Base-by-base conservation (phyloP, 139 green algal species). In the Bryopsis sp. region DNA sequence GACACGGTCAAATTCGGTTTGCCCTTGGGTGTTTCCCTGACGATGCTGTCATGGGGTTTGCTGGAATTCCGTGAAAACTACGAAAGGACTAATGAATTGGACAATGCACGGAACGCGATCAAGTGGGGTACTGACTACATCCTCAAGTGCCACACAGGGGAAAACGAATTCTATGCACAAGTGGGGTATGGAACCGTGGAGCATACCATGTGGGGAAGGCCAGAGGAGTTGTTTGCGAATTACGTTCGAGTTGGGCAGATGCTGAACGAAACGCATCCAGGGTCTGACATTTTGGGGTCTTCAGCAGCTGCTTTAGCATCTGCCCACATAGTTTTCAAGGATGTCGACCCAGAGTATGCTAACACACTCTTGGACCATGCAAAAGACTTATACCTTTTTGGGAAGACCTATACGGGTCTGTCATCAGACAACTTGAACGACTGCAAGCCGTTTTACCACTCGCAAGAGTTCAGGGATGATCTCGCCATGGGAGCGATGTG, bases 1-100 rank as follows among this genome's bases (percentile, higher is more conserved):
- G 82, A 84, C 64, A 80, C 78, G 48, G 69, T 87, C 33, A 86
- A 84, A 70, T 84, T 81, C 71, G 76, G 70, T 33, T 71, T 86
- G 68, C 76, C 79, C 34, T 72, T 79, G 58, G 80, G 78, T 35
- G 80, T 72, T 54, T 73, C 79, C 2, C 24, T 78, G 39, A 75
- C 70, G 5, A 24, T 86, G 47, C 62, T 85, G 38, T 64, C 75
- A 2, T 86, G 78, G 80, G 43, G 34, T 8, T 29, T 77, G 0
- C 4, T 83, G 1, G 73, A 82, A 36, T 80, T 72, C 37, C 31
- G 33, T 1, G 3, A 43, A 38, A 64, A 62, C 38, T 79, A 74
- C 48, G 57, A 59, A 32, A n/a, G n/a, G n/a, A 61, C 76, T 34
- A 73, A 73, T 1, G 47, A 82, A 73, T 38, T 67, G 3, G 3